Evolutionary conservation across 208 protist genomes (phyloP).

Genomic region (Zelonia costaricensis): DNA sequence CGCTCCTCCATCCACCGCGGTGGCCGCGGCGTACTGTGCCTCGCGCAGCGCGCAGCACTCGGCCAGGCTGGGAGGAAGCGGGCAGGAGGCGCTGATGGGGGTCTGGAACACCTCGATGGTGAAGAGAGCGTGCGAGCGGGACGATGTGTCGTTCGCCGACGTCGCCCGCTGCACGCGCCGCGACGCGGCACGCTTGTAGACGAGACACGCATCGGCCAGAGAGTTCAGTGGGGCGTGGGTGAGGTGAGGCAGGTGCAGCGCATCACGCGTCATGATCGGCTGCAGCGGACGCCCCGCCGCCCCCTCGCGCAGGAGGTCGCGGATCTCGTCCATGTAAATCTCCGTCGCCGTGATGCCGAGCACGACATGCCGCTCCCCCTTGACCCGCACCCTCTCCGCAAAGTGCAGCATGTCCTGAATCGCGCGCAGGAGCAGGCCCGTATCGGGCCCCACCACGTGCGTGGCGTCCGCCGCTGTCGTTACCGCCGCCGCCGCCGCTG

Average conservation of each 20-base stretch:
- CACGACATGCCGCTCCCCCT: conserved; percentile 42
- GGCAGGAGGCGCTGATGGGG: conserved; percentile 14
- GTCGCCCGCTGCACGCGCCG: conserved; percentile 63
- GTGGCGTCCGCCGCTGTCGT: conserved; percentile 8
- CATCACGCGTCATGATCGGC: conserved; percentile 41
- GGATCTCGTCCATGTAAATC: conserved; percentile 80
- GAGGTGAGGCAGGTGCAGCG: conserved; percentile 44
- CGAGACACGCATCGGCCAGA: conserved; percentile 37
- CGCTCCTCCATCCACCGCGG: too few relatives aligned
- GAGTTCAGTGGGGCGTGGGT: conserved; percentile 34
- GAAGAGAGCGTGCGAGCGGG: conserved; percentile 88
- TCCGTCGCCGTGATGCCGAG: conserved; percentile 72
- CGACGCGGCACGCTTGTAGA: conserved; percentile 49
- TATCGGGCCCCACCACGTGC: conserved; percentile 48
- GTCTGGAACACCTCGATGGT: conserved; percentile 80
- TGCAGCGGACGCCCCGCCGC: conserved; percentile 20
- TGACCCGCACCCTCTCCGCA: conserved; percentile 13
- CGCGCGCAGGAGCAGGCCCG: conserved; percentile 70
- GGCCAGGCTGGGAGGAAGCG: conserved; percentile 26
- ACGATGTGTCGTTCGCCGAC: conserved; percentile 82
- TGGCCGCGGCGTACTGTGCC: neutral
- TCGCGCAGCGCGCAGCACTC: conserved; percentile 44
- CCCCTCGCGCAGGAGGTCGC: conserved; percentile 55
- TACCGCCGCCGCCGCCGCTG: conserved; percentile 1
- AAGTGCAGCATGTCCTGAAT: conserved; percentile 66